Percentiles rank a stretch among this genome's conserved stretches.
Conservation (phyloP, 108 stramenopile species). For the Discostella pseudostelligera region DNA sequence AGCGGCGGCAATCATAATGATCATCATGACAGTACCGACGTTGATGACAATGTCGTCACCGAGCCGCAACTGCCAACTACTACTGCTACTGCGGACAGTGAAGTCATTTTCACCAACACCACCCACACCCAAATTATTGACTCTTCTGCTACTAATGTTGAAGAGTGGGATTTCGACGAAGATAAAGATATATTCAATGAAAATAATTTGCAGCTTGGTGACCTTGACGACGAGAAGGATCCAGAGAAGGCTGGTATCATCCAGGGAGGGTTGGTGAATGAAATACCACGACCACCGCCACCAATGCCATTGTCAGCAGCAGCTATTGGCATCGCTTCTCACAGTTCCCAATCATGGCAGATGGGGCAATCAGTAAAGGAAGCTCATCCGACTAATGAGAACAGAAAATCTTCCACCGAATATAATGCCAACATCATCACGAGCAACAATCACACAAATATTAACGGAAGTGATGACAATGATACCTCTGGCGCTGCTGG, state of each 20-base stretch:
- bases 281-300: neutral
- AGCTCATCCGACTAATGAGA: too few relatives aligned
- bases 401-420: neutral
- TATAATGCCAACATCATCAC: neutral
- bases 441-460: neutral
- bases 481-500: conserved; percentile 18
- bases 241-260: too few relatives aligned
- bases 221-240: neutral
- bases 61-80: too few relatives aligned
- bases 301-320: neutral
- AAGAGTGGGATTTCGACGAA: conserved; percentile 16
- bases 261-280: too few relatives aligned
- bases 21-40: too few relatives aligned
- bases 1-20: too few relatives aligned
- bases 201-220: neutral
- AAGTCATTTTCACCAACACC: neutral
- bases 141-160: neutral
- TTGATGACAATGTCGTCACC: too few relatives aligned
- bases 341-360: neutral
- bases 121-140: neutral
- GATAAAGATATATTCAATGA: conserved; percentile 15
- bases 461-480: conserved; percentile 1
- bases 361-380: neutral
- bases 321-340: neutral
- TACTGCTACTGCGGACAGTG: neutral